Evolutionary conservation across 352 stramenopile species (phyloP), one percentile per base, ranked within the genome.

Genomic region (Phytophthora litchii): DNA sequence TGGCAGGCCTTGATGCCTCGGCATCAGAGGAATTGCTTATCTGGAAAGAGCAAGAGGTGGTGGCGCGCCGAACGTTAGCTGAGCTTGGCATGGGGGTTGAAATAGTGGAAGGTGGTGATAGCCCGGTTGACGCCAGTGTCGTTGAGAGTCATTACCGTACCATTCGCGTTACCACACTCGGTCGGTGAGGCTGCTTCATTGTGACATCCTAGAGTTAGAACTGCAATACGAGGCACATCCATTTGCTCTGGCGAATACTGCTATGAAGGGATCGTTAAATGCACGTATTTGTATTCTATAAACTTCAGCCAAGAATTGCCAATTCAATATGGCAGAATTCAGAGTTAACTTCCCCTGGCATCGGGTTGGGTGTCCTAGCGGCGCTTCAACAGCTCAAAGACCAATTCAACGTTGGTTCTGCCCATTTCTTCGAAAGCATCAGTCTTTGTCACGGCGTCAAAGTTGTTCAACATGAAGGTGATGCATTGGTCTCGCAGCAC

Each of bases 381-480:
- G 25, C 83, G 85, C 69, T 94, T 94, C 44, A 99, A 76, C 21
- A 99, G 89, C 72, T 99, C 96, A 74, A 99, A 99, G 14, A 99
- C 95, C 20, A 99, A 81, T 48, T 99, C 97, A 54, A 99, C 96
- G 73, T 99, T 99, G 53, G 80, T 97, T 51, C 96, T 76, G 17
- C 96, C 96, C 97, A 99, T 99, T 67, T 99, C 95, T 81, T 99
- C 96, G 78, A 99, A 99, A n/a, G 89, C 76, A 23, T 81, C 59
- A 10, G 94, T 99, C 78, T 99, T 98, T 16, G 93, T 98, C 14
- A 99, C 91, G 14, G 83, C 83, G 77, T 99, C 96, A 72, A 99
- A 99, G 81, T 99, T 97, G 42, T 94, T 88, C 27, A 99, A 72
- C 67, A 99, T 98, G 70, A 98, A 99, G 29, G 92, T 90, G 54